A percentile compares a stretch with the other conserved stretches of the same genome.
phyloP scores from a whole-genome alignment of 73 alveolate genomes.

The Paramecium sexaurelia region DNA sequence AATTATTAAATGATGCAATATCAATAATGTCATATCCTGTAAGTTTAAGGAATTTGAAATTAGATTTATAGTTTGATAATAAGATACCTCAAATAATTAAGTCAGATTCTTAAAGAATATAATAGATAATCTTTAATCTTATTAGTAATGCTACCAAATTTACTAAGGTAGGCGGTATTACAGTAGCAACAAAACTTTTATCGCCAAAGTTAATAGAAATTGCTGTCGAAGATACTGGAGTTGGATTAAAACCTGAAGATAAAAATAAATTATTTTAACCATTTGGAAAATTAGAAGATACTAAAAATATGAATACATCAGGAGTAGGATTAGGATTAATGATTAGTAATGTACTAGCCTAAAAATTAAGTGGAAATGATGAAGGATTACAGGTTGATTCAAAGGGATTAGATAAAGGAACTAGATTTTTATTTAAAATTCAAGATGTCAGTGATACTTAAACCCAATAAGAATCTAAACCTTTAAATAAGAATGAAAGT shows the following conservation, averaged over 20 bases:
- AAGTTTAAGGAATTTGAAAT: neutral
- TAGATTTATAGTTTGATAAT: neutral
- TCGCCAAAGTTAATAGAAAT: neutral
- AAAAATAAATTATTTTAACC: constrained; percentile 30
- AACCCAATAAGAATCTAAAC: neutral
- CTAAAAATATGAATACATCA: constrained; percentile 31
- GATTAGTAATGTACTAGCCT: constrained; percentile 56
- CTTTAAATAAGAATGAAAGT: neutral
- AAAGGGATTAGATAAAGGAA: constrained; percentile 54
- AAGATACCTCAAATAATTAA: neutral
- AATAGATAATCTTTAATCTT: neutral
- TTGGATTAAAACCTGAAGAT: constrained; percentile 56
- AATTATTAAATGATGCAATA: neutral
- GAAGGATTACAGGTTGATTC: constrained; percentile 34
- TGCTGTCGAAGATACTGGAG: constrained; percentile 59
- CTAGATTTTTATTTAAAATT: constrained; percentile 39
- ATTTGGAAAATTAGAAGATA: constrained; percentile 63
- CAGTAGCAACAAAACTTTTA: neutral
- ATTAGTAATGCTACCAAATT: constrained; percentile 13
- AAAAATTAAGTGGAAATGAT: constrained; percentile 33
- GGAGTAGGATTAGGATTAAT: constrained; percentile 69
- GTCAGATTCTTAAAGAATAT: neutral
- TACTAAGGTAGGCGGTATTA: constrained; percentile 1
- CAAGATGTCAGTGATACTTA: neutral
- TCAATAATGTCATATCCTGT: neutral